Base-by-base conservation (phyloP, 129 eudicot species). In the Helianthus tuberosus region DNA sequence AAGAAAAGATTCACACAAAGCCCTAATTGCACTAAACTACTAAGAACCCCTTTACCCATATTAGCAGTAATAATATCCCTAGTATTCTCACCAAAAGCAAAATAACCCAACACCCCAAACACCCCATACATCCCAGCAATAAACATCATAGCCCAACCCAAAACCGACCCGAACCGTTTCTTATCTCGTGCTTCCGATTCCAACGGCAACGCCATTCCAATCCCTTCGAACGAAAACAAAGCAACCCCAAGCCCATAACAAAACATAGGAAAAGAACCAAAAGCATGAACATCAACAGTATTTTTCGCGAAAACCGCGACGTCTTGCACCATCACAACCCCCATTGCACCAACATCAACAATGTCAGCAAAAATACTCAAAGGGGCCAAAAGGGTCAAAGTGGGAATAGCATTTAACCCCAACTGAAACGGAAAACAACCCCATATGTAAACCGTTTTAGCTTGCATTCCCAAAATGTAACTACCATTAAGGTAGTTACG, bases 131-230 rank as follows among this genome's bases (percentile, higher is more conserved):
- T 57, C 1, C 82, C n/a, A 1, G 89, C 88, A 46, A 84, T 84
- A 48, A 84, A 68, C 64, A 81, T 69, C 92, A 84, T 87, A 12
- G 83, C 82, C 74, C 80, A 70, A 1, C 38, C 80, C 79, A 84
- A 78, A 2, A 75, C 74, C 11, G 48, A 51, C 8, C 85, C 89
- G 25, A 81, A 84, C 1, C 58, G 77, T 2, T 66, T 62, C 73
- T 84, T 87, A 60, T 87, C 85, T 43, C 68, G 71, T 0, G 85
- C 81, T 66, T 87, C 92, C 8, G 83, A 70, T 77, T 87, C 92
- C 55, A 87, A 29, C 0, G 92, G 92, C 47, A 87, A 73, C 11
- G 86, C 89, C 89, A 87, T 84, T 11, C 92, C 92, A 70, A 87
- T 61, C 8, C 89, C 89, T 77, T 87, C 92, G 17, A 87, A 87